Evolutionary conservation across 1,284 basidiomycete genomes (phyloP).

Genomic region (Inonotus obliquus): DNA sequence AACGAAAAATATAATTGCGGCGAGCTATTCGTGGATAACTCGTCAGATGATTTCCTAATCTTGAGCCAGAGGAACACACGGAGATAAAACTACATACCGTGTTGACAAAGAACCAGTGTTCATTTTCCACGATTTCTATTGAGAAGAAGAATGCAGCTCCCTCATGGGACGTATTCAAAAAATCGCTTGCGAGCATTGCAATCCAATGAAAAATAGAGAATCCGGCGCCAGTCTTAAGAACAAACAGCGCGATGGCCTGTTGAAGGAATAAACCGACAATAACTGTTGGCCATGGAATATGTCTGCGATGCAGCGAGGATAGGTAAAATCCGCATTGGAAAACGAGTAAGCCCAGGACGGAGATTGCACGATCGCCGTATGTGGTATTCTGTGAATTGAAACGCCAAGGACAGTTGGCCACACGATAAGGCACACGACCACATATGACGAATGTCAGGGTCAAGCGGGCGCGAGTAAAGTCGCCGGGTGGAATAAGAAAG

Average conservation of each 20-base stretch:
- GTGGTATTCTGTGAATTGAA: slow-evolving; percentile 44
- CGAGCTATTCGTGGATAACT: slow-evolving; percentile 39
- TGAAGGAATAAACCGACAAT: slow-evolving; percentile 83
- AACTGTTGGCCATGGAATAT: slow-evolving; percentile 76
- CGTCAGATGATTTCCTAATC: neutral
- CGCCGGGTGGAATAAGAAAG: neutral
- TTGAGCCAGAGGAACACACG: slow-evolving; percentile 3
- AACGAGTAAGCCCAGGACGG: slow-evolving; percentile 71
- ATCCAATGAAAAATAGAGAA: slow-evolving; percentile 81
- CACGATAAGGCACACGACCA: neutral
- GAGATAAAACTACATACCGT: slow-evolving; percentile 39
- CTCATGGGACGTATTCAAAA: slow-evolving; percentile 55
- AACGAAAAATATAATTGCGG: slow-evolving; percentile 82
- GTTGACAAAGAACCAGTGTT: slow-evolving; percentile 76
- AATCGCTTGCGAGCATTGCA: slow-evolving; percentile 69
- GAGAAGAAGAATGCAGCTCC: slow-evolving; percentile 81
- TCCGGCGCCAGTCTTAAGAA: slow-evolving; percentile 76
- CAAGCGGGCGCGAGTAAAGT: neutral
- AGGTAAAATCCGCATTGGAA: slow-evolving; percentile 73
- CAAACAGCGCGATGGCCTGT: slow-evolving; percentile 81
- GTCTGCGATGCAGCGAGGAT: slow-evolving; percentile 52
- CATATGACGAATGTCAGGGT: neutral
- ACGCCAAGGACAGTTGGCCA: neutral
- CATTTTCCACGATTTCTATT: slow-evolving; percentile 49
- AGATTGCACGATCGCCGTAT: slow-evolving; percentile 76